A percentile compares a stretch with the other conserved stretches of the same genome.
Evolutionary conservation across 2,329 filamentous ascomycete genomes (phyloP).

Genomic region (Neofusicoccum parvum): DNA sequence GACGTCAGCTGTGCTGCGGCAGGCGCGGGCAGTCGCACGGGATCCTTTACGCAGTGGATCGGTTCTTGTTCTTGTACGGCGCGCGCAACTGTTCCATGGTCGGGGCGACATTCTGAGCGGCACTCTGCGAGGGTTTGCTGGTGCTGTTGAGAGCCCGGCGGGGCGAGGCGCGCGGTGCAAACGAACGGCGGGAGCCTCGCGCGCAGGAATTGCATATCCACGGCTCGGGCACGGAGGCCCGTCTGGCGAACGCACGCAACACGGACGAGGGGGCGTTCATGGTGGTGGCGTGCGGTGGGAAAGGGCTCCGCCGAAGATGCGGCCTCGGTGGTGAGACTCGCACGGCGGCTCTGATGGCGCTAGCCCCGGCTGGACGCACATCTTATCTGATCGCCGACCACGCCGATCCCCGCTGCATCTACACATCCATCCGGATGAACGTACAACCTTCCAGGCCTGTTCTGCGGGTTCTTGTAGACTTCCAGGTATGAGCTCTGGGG

Average conservation of each 20-base stretch:
- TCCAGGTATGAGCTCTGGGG: too few relatives aligned
- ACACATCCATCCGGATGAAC: too few relatives aligned
- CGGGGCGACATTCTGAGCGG: conserved; percentile 40
- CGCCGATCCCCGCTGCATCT: background rate
- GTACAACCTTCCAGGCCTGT: too few relatives aligned
- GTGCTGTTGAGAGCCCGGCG: conserved; percentile 37
- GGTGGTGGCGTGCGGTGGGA: background rate
- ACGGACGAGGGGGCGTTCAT: conserved; percentile 15
- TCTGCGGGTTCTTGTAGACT: too few relatives aligned
- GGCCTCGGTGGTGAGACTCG: conserved; percentile 15
- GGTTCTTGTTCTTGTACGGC: conserved; percentile 68
- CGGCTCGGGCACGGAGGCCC: conserved; percentile 26
- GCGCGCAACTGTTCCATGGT: conserved; percentile 67
- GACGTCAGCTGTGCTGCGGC: background rate
- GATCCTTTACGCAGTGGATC: conserved; percentile 60
- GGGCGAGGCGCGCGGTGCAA: conserved; percentile 26
- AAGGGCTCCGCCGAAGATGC: background rate
- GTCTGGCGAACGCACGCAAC: background rate
- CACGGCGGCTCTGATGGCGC: background rate
- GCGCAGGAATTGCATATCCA: conserved; percentile 43
- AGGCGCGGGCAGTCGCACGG: conserved; percentile 6
- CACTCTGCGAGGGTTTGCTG: conserved; percentile 30
- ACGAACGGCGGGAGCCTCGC: conserved; percentile 29
- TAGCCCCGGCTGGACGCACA: background rate
- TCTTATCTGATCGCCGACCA: conserved; percentile 13